phyloP scores from a whole-genome alignment of 148 eudicot genomes.

The Heliamphora exappendiculata region DNA sequence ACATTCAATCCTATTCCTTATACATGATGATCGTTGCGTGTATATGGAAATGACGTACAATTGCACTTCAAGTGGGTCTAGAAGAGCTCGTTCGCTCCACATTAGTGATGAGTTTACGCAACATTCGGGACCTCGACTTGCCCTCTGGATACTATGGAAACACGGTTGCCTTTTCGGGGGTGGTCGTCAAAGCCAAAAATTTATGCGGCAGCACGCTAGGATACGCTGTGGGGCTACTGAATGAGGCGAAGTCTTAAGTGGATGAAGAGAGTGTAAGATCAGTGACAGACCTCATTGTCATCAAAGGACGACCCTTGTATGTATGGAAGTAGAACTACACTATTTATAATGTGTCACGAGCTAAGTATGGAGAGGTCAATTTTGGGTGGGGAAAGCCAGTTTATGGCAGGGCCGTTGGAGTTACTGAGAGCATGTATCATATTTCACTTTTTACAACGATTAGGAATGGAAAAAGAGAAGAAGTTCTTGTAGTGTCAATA shows the following conservation, averaged over 20 bases:
- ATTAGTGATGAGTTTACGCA: conserved; percentile 19
- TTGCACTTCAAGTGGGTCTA: conserved; percentile 30
- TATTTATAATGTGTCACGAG: too few relatives aligned
- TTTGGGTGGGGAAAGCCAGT: conserved; percentile 47
- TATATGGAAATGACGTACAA: conserved; percentile 40
- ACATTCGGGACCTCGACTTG: conserved; percentile 19
- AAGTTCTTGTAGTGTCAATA: too few relatives aligned
- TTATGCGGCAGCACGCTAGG: conserved; percentile 24
- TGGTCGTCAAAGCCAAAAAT: conserved; percentile 22
- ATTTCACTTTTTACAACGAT: too few relatives aligned
- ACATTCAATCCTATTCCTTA: conserved; percentile 1
- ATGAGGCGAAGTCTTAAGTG: conserved; percentile 26
- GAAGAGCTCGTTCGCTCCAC: conserved; percentile 28
- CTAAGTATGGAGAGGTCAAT: conserved; percentile 25
- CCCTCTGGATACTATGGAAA: conserved; percentile 48
- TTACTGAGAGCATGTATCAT: too few relatives aligned
- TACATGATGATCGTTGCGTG: conserved; percentile 39
- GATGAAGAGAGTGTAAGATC: conserved; percentile 39
- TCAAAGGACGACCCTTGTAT: too few relatives aligned
- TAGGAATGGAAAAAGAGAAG: too few relatives aligned
- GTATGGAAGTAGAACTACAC: too few relatives aligned
- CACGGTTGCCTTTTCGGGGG: conserved; percentile 20
- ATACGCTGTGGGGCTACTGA: conserved; percentile 34
- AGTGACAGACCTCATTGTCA: conserved; percentile 29
- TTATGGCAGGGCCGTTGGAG: conserved; percentile 20